phyloP scores from a whole-genome alignment of 1,284 basidiomycete species.

The Ganoderma lucidum region DNA sequence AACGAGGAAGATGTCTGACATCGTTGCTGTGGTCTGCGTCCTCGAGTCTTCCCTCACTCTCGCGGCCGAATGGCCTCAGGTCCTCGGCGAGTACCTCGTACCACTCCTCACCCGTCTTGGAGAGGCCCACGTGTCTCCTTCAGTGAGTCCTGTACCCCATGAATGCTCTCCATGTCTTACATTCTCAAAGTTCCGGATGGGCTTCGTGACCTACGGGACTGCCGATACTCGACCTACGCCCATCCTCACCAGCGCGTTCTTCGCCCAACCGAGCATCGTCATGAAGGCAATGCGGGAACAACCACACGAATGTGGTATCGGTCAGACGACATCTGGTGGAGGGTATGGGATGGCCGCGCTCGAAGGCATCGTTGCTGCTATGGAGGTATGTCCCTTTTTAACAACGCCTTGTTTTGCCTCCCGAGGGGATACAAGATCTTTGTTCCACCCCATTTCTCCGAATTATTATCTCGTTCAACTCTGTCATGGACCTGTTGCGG shows the following conservation, averaged over 20 bases:
- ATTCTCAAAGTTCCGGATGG: slow-evolving; percentile 56
- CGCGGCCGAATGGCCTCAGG: slow-evolving; percentile 58
- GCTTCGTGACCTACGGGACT: slow-evolving; percentile 63
- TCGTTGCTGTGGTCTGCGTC: slow-evolving; percentile 63
- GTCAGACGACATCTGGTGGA: slow-evolving; percentile 58
- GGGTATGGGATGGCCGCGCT: slow-evolving; percentile 70
- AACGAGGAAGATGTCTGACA: slow-evolving; percentile 30
- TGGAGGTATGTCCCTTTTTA: slow-evolving; percentile 61
- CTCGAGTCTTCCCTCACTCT: slow-evolving; percentile 70
- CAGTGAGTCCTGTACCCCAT: background rate
- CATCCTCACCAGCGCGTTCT: slow-evolving; percentile 63
- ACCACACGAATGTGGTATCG: slow-evolving; percentile 59
- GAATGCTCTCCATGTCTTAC: background rate
- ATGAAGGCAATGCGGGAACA: slow-evolving; percentile 58
- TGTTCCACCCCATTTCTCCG: background rate
- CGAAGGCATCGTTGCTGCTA: slow-evolving; percentile 73
- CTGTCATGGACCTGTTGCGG: background rate
- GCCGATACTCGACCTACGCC: slow-evolving; percentile 61
- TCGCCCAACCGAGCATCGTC: slow-evolving; percentile 50
- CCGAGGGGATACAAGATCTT: background rate
- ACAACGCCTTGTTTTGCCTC: background rate
- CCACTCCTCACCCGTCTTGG: slow-evolving; percentile 60
- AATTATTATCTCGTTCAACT: background rate
- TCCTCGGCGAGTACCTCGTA: slow-evolving; percentile 58
- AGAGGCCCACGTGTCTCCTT: slow-evolving; percentile 47